Conservation (phyloP, 805 yeast genomes). For the Ogataea chonburiensis region DNA sequence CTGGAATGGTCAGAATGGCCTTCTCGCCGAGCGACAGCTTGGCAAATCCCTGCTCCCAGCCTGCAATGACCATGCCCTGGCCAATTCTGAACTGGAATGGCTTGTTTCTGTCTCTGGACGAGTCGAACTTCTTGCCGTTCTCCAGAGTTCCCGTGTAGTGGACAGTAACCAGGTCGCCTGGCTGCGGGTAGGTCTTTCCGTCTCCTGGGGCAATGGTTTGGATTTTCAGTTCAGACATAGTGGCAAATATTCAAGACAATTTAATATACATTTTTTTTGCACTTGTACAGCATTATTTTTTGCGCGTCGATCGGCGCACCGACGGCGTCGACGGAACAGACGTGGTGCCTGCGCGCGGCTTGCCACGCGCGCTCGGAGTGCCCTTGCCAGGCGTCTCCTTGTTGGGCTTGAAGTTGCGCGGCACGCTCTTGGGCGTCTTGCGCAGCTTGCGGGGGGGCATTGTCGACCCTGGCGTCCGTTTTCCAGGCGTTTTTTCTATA, state of each 20-base stretch:
- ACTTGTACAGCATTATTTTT: constrained; percentile 13
- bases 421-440: constrained; percentile 20
- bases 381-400: constrained; percentile 16
- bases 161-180: constrained; percentile 87
- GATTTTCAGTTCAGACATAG: constrained; percentile 33
- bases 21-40: constrained; percentile 89
- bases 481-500: constrained; percentile 14
- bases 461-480: constrained; percentile 14
- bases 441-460: constrained; percentile 20
- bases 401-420: constrained; percentile 12
- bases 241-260: constrained; percentile 4
- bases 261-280: constrained; percentile 4
- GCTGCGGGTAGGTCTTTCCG: constrained; percentile 80
- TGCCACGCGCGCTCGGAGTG: constrained; percentile 15
- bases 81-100: constrained; percentile 95
- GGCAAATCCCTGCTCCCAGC: constrained; percentile 96
- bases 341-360: constrained; percentile 10
- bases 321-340: constrained; percentile 21
- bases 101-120: constrained; percentile 90
- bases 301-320: constrained; percentile 22
- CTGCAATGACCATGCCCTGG: constrained; percentile 93
- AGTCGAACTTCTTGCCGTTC: constrained; percentile 94
- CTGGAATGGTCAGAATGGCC: constrained; percentile 90
- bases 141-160: constrained; percentile 95
- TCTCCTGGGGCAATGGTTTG: constrained; percentile 55